These are phyloP conservation scores for Penicillium sp. DNA, from an alignment of 2,329 filamentous ascomycete species.

Conservation along the genomic window DNA sequence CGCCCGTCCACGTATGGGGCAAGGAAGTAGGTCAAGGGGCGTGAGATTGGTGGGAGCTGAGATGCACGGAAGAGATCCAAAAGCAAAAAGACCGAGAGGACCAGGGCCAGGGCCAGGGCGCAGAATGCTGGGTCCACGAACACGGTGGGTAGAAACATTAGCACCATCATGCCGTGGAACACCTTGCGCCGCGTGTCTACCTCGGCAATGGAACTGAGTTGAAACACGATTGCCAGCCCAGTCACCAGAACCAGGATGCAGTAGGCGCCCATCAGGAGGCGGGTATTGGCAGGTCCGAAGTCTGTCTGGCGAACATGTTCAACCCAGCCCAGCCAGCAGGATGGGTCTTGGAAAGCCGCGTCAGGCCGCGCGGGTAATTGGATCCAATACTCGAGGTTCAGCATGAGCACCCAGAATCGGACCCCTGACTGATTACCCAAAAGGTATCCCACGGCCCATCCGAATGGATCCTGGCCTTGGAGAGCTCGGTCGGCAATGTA, in stretches of 20 bases:
- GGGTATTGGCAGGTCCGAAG: slow-evolving; percentile 78
- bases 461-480: slow-evolving; percentile 76
- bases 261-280: slow-evolving; percentile 77
- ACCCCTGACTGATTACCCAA: slow-evolving; percentile 78
- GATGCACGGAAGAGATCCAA: slow-evolving; percentile 89
- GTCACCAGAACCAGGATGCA: slow-evolving; percentile 71
- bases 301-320: slow-evolving; percentile 68
- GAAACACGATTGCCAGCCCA: slow-evolving; percentile 77
- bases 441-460: slow-evolving; percentile 90
- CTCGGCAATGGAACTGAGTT: slow-evolving; percentile 76
- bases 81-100: slow-evolving; percentile 83
- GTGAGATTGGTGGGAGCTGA: slow-evolving; percentile 87
- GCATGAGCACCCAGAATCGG: slow-evolving; percentile 71
- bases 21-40: slow-evolving; percentile 83
- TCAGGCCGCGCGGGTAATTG: slow-evolving; percentile 63
- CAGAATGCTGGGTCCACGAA: slow-evolving; percentile 87
- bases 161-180: slow-evolving; percentile 98
- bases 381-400: slow-evolving; percentile 76
- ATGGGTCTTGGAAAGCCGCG: slow-evolving; percentile 40
- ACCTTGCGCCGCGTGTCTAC: slow-evolving; percentile 96
- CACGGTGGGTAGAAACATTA: slow-evolving; percentile 87
- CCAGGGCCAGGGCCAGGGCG: slow-evolving; percentile 76
- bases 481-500: slow-evolving; percentile 74
- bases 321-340: slow-evolving; percentile 64
- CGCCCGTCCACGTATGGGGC: slow-evolving; percentile 93